phyloP scores from a whole-genome alignment of 1,284 basidiomycete species.

The Cryptococcus amylolentus region DNA sequence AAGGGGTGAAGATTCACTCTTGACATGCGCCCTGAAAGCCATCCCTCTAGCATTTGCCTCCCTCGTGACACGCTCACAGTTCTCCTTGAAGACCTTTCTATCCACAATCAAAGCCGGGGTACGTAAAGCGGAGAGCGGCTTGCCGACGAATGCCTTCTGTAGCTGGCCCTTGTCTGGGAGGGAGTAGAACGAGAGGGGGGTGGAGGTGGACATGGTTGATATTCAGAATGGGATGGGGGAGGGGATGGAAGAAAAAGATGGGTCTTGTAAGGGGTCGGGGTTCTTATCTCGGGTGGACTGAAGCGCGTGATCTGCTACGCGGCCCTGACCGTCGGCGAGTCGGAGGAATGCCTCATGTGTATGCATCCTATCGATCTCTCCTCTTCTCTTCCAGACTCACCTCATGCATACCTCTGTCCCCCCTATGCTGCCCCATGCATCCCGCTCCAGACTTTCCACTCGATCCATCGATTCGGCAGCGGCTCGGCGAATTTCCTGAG shows the following conservation, averaged over 20 bases:
- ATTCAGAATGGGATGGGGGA: neutral
- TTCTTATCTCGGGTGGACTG: too few species aligned
- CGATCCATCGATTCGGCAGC: too few species aligned
- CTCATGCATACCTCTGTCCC: too few species aligned
- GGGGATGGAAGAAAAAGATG: neutral
- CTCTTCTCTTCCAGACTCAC: neutral
- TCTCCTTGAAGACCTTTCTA: slow-evolving; percentile 62
- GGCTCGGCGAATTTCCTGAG: too few species aligned
- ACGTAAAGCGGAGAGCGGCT: slow-evolving; percentile 59
- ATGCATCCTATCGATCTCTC: neutral
- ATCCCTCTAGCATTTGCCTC: slow-evolving; percentile 64
- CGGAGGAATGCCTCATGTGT: too few species aligned
- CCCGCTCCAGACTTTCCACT: too few species aligned
- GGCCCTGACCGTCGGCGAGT: too few species aligned
- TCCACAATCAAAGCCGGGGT: slow-evolving; percentile 79
- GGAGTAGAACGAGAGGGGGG: slow-evolving; percentile 26
- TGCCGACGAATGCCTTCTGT: slow-evolving; percentile 60
- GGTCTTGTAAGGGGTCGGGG: neutral
- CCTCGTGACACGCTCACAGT: slow-evolving; percentile 68
- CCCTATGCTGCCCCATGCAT: too few species aligned
- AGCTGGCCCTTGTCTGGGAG: slow-evolving; percentile 58
- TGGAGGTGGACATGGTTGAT: slow-evolving; percentile 20
- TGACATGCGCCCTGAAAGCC: slow-evolving; percentile 73
- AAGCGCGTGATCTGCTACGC: too few species aligned
- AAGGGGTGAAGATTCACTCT: slow-evolving; percentile 62